Percentiles rank a stretch among this genome's conserved stretches.
Evolutionary conservation across 2,329 filamentous ascomycete species (phyloP).

Genomic region (Falciphora oryzae): DNA sequence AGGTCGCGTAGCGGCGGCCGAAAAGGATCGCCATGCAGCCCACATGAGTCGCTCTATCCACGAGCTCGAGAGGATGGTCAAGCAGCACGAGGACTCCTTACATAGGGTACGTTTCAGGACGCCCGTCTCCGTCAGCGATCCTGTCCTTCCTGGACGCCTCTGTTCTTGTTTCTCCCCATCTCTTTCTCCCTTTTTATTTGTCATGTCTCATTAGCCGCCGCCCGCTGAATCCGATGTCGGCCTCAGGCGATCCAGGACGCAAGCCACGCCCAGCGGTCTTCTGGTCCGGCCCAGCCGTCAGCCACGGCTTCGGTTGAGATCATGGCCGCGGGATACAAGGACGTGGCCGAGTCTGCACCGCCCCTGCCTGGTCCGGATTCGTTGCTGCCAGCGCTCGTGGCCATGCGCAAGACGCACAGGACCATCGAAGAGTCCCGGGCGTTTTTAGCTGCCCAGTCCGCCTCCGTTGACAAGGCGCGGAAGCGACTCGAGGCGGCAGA

Average conservation of each 20-base stretch:
- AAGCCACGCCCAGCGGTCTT: slow-evolving; percentile 1
- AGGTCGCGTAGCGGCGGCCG: neutral
- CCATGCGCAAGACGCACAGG: slow-evolving; percentile 60
- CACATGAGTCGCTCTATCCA: slow-evolving; percentile 62
- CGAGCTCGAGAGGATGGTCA: slow-evolving; percentile 56
- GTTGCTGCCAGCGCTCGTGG: slow-evolving; percentile 64
- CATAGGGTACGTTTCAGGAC: slow-evolving; percentile 31
- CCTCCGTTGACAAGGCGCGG: slow-evolving; percentile 36
- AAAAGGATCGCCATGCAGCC: slow-evolving; percentile 36
- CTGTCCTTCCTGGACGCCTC: neutral
- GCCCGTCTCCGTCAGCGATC: neutral
- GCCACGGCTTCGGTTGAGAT: slow-evolving; percentile 33
- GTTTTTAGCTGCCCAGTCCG: slow-evolving; percentile 44
- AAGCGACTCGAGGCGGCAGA: slow-evolving; percentile 45
- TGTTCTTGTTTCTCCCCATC: neutral
- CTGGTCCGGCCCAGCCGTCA: neutral
- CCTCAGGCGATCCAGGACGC: slow-evolving; percentile 4
- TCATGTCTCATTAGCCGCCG: neutral
- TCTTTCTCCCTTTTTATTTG: neutral
- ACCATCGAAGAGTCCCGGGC: slow-evolving; percentile 59
- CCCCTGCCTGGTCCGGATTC: slow-evolving; percentile 63
- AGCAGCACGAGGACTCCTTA: slow-evolving; percentile 47
- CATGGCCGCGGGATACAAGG: slow-evolving; percentile 61
- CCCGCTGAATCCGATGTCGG: neutral
- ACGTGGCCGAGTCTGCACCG: slow-evolving; percentile 54